Evolutionary conservation across 257 asterid species (phyloP).

Genomic region (Jasminum sambac): DNA sequence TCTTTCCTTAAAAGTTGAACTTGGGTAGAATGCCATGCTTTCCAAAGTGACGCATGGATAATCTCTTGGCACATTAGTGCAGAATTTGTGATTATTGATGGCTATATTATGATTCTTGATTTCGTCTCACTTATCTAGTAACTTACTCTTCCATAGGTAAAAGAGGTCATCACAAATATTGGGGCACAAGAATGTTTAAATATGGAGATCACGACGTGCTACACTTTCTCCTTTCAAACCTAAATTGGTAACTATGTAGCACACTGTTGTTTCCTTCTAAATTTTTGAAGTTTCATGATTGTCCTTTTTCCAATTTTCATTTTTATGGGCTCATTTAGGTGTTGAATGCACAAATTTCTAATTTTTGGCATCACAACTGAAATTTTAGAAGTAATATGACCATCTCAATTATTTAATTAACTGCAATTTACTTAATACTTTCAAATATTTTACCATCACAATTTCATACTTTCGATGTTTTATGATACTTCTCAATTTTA

Average conservation of each 20-base stretch:
- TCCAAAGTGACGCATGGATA: not conserved
- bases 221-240: constrained; percentile 97
- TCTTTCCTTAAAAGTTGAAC: not conserved
- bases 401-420: too few relatives aligned
- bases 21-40: constrained; percentile 9
- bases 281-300: constrained; percentile 21
- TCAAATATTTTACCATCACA: too few relatives aligned
- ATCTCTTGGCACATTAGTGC: constrained; percentile 8
- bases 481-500: too few relatives aligned
- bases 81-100: constrained; percentile 5
- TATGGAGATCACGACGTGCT: constrained; percentile 89
- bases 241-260: constrained; percentile 67
- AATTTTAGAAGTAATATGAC: too few relatives aligned
- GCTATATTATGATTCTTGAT: not conserved
- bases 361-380: too few relatives aligned
- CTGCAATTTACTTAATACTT: too few relatives aligned
- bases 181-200: constrained; percentile 99
- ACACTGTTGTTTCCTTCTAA: constrained; percentile 16
- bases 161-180: constrained; percentile 93
- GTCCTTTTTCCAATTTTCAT: constrained; percentile 16
- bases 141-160: constrained; percentile 53
- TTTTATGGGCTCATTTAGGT: not conserved
- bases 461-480: too few relatives aligned
- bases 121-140: constrained; percentile 15
- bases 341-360: too few relatives aligned